phyloP scores from a whole-genome alignment of 331 rosid genomes.

The Rhamnella rubrinervis region DNA sequence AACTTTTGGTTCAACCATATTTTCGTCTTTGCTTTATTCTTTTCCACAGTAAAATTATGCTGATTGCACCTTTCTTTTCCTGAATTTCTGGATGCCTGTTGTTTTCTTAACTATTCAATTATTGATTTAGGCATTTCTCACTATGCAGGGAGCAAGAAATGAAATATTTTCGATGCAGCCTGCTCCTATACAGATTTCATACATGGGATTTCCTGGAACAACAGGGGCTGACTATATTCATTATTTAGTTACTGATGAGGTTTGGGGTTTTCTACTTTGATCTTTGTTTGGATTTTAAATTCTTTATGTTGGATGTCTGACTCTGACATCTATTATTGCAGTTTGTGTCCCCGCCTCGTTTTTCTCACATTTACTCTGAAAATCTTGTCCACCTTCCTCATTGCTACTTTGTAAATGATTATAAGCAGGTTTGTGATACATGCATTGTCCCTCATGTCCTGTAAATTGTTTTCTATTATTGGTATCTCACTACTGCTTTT shows the following conservation, averaged over 20 bases:
- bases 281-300: neutral
- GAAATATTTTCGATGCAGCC: conserved; percentile 99
- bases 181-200: conserved; percentile 98
- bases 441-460: neutral
- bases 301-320: neutral
- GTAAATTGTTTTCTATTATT: too few relatives aligned
- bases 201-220: conserved; percentile 99
- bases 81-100: too few relatives aligned
- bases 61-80: too few relatives aligned
- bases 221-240: conserved; percentile 93
- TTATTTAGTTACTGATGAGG: conserved; percentile 97
- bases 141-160: conserved; percentile 90
- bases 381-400: conserved; percentile 97
- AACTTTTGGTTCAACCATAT: too few relatives aligned
- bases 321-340: conserved; percentile 27
- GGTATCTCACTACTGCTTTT: too few relatives aligned
- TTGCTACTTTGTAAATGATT: conserved; percentile 97
- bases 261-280: conserved; percentile 1
- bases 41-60: too few relatives aligned
- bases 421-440: conserved; percentile 73
- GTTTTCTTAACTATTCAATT: too few relatives aligned
- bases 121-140: too few relatives aligned
- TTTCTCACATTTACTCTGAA: conserved; percentile 85
- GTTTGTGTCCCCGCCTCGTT: conserved; percentile 89
- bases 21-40: too few relatives aligned